Evolutionary conservation across 805 yeast genomes (phyloP).

Genomic region (Cyberlindnera mycetangii): DNA sequence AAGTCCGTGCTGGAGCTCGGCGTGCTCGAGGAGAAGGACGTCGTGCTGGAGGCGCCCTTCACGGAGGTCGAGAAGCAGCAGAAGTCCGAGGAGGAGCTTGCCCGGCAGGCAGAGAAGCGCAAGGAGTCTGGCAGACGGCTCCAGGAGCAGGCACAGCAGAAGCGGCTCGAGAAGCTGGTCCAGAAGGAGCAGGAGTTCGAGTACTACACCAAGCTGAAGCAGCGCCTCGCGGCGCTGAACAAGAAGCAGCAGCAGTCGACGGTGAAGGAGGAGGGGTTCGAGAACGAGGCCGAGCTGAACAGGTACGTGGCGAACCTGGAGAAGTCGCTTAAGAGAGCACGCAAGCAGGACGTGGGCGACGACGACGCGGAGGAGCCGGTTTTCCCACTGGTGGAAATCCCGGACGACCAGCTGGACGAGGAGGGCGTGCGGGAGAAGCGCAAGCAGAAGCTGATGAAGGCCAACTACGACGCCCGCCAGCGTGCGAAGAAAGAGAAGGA

Average conservation of each 20-base stretch:
- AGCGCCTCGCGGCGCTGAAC: conserved; percentile 45
- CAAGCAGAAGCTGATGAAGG: conserved; percentile 76
- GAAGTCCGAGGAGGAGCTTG: conserved; percentile 81
- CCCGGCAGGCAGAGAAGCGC: conserved; percentile 71
- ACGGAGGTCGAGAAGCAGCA: conserved; percentile 61
- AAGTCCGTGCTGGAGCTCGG: conserved; percentile 55
- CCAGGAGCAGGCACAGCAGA: conserved; percentile 90
- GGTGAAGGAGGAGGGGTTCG: conserved; percentile 72
- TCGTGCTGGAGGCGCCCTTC: conserved; percentile 80
- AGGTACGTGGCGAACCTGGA: conserved; percentile 65
- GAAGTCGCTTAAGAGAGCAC: conserved; percentile 63
- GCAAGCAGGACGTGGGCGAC: conserved; percentile 62
- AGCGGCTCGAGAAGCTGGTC: conserved; percentile 71
- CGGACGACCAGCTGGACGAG: conserved; percentile 78
- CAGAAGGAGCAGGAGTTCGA: conserved; percentile 79
- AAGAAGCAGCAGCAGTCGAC: conserved; percentile 53
- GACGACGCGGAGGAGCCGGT: conserved; percentile 52
- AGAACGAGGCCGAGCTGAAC: conserved; percentile 66
- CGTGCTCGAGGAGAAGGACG: conserved; percentile 62
- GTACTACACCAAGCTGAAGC: conserved; percentile 61
- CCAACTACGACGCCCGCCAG: conserved; percentile 84
- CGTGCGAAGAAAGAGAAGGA: conserved; percentile 78
- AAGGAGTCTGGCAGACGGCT: conserved; percentile 82
- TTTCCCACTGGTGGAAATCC: conserved; percentile 73
- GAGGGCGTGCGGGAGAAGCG: conserved; percentile 86